phyloP scores from a whole-genome alignment of 208 protist genomes.

The Leishmania braziliensis region DNA sequence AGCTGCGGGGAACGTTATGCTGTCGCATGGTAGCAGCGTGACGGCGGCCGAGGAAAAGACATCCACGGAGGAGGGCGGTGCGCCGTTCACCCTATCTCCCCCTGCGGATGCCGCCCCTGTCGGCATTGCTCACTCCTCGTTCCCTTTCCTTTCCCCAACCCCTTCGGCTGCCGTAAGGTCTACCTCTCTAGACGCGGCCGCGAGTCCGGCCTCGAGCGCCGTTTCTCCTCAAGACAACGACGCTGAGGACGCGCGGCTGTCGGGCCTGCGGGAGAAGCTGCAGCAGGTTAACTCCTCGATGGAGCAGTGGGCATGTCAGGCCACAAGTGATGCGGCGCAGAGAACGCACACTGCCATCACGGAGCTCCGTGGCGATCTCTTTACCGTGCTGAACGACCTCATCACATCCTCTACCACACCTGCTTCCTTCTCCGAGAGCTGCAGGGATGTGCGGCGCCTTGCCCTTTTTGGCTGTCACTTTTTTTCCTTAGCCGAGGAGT shows the following conservation, averaged over 20 bases:
- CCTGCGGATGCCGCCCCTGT: neutral
- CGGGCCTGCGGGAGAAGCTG: slow-evolving; percentile 9
- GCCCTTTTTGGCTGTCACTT: slow-evolving; percentile 24
- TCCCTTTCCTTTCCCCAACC: neutral
- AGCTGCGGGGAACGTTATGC: too few species aligned
- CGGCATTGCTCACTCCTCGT: too few species aligned
- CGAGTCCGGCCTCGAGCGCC: neutral
- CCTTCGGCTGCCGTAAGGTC: neutral
- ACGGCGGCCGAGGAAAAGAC: too few species aligned
- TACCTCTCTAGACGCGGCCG: neutral
- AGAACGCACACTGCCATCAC: slow-evolving; percentile 19
- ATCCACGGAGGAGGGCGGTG: neutral
- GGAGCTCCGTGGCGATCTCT: slow-evolving; percentile 9
- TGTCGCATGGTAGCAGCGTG: neutral
- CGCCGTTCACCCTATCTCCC: neutral
- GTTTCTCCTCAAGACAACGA: neutral
- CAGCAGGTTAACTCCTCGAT: slow-evolving; percentile 10
- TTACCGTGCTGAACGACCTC: slow-evolving; percentile 4
- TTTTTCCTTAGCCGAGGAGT: slow-evolving; percentile 38
- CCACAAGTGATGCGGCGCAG: slow-evolving; percentile 9
- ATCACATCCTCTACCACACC: neutral
- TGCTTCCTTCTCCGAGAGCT: neutral
- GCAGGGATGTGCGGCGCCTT: slow-evolving; percentile 21
- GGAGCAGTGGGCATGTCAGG: slow-evolving; percentile 10
- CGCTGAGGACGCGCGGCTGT: slow-evolving; percentile 19